Base-by-base conservation (phyloP, 139 green algal species). In the Tetraselmis striata region DNA sequence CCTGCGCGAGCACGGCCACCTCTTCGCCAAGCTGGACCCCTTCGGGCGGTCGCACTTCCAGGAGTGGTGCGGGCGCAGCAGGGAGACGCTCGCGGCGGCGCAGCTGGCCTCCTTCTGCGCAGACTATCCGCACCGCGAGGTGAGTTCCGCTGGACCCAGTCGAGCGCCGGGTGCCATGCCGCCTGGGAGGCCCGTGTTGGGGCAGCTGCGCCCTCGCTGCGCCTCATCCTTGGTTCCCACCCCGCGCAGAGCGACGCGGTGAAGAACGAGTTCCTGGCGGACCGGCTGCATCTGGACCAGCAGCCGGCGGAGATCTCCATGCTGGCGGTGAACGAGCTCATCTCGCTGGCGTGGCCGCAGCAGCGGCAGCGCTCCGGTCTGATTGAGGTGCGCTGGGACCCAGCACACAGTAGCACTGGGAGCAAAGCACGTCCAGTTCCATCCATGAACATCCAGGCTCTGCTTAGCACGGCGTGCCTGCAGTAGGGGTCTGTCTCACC, bases 21-120 rank as follows among this genome's bases (percentile, higher is more conserved):
- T 92, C 18, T 82, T 86, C 26, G 89, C 90, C 23, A 30, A 84
- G 26, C 85, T 94, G 1, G 90, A 94, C 75, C 89, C 90, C 25
- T 84, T 94, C 23, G 22, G 80, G 2, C 82, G 90, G 18, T 78
- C 81, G 23, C 1, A 31, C 24, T 59, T 84, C 1, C 86, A 86
- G 22, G 84, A 86, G 1, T 92, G 89, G 89, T 81, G 87, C 79
- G 81, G 27, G 5, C 31, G 32, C 67, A 78, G 28, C 67, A 67
- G 82, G 77, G 76, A 77, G 79, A 29, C 30, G 83, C 29, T 31
- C 29, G 80, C 77, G 30, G 32, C 59, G 75, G 59, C 30, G 77
- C 83, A 30, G 76, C 30, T 77, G 82, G 11, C 74, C 59, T 82
- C 75, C 25, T 31, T 23, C 29, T 79, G 31, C 26, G 32, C 23